phyloP scores from a whole-genome alignment of 163 green algal species.

The Scenedesmus sp. region DNA sequence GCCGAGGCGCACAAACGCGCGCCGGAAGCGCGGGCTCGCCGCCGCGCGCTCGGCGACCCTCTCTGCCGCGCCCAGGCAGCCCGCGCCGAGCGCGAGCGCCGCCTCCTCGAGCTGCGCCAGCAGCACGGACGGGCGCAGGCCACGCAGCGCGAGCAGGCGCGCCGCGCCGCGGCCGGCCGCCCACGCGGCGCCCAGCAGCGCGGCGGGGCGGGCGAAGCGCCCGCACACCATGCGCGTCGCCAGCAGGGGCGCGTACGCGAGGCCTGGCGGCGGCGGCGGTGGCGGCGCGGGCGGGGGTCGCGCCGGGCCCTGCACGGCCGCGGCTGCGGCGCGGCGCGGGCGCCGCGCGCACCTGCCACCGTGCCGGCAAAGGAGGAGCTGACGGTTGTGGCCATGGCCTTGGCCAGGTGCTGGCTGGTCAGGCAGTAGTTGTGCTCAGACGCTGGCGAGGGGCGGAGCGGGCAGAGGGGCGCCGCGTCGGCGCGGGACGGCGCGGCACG shows the following conservation, averaged over 20 bases:
- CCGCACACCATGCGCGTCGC: slow-evolving; percentile 34
- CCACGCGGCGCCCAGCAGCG: background rate
- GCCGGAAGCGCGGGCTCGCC: slow-evolving; percentile 14
- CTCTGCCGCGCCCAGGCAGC: slow-evolving; percentile 8
- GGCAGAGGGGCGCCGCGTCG: no score
- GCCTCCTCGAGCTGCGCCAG: slow-evolving; percentile 34
- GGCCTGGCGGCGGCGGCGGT: background rate
- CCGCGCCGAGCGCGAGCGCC: slow-evolving; percentile 5
- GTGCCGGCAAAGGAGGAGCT: slow-evolving; percentile 38
- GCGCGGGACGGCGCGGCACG: no score
- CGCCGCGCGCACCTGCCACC: slow-evolving; percentile 26
- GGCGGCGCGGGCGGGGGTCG: no score
- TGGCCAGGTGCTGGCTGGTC: slow-evolving; percentile 34
- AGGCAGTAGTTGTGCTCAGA: slow-evolving; percentile 42
- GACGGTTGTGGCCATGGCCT: slow-evolving; percentile 43
- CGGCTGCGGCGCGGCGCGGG: background rate
- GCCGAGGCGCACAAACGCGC: slow-evolving; percentile 37
- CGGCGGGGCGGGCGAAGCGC: slow-evolving; percentile 36
- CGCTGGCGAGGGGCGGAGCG: no score
- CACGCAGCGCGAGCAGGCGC: slow-evolving; percentile 23
- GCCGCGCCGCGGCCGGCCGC: slow-evolving; percentile 1
- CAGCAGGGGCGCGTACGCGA: slow-evolving; percentile 38
- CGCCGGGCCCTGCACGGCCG: no score
- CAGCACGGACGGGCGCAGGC: slow-evolving; percentile 14
- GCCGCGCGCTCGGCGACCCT: slow-evolving; percentile 27